Conservation (phyloP, 2,329 filamentous ascomycete genomes). For the Aspergillus oerlinghausenensis region DNA sequence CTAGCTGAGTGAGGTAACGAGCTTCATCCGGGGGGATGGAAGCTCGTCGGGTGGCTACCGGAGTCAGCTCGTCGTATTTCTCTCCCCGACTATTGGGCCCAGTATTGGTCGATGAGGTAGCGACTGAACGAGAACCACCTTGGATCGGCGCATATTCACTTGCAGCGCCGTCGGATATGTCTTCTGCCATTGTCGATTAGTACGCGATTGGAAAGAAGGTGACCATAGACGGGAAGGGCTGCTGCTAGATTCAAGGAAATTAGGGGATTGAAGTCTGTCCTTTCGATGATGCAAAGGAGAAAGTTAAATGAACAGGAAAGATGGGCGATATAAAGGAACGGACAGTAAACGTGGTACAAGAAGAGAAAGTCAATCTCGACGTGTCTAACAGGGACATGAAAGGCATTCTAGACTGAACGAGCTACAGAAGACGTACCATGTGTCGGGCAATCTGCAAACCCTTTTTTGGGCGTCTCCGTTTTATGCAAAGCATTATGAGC, state of each 20-base stretch:
- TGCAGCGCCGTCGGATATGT: not conserved
- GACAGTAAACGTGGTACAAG: not conserved
- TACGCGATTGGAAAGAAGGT: not conserved
- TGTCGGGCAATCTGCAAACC: not conserved
- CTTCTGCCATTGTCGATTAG: not conserved
- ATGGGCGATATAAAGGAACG: not conserved
- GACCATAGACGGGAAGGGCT: no score
- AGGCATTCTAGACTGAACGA: not conserved
- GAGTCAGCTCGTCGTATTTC: not conserved
- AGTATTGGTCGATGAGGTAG: not conserved
- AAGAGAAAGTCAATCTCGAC: not conserved
- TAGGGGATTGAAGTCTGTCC: not conserved
- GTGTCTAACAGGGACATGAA: not conserved
- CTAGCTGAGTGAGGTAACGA: not conserved
- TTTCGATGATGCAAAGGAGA: not conserved
- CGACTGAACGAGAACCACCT: not conserved
- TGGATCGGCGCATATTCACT: not conserved
- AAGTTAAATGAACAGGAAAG: not conserved
- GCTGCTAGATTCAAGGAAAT: not conserved
- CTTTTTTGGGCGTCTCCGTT: not conserved
- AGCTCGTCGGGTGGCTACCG: not conserved
- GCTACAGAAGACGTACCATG: not conserved
- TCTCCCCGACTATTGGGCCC: not conserved
- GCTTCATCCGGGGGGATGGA: not conserved
- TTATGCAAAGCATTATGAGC: not conserved